Percentiles rank a stretch among this genome's conserved stretches.
Evolutionary conservation across 208 protist species (phyloP).

Genomic region (Acanthamoeba royreba): DNA sequence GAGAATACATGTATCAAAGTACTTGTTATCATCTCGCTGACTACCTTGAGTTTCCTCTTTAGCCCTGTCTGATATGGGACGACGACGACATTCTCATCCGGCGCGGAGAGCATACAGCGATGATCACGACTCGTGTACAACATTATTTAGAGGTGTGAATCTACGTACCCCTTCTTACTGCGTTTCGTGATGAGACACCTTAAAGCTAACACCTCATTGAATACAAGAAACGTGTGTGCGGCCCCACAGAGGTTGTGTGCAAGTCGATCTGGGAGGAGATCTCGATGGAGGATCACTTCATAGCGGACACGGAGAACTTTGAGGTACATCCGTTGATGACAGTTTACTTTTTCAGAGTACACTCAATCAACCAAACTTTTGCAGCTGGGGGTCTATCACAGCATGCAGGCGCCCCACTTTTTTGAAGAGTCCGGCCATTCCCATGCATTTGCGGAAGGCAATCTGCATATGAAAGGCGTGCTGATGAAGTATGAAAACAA

Average conservation of each 20-base stretch:
- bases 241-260: not conserved
- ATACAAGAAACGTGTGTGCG: not conserved
- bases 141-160: not conserved
- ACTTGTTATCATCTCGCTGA: not conserved
- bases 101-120: not conserved
- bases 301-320: constrained; percentile 22
- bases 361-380: too few relatives aligned
- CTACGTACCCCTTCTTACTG: too few relatives aligned
- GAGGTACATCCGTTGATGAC: not conserved
- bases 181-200: not conserved
- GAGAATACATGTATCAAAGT: not conserved
- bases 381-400: not conserved
- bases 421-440: constrained; percentile 9
- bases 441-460: not conserved
- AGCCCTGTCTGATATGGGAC: not conserved
- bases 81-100: not conserved
- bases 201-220: not conserved
- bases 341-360: not conserved
- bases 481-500: not conserved
- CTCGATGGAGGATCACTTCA: not conserved
- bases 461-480: not conserved
- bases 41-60: not conserved
- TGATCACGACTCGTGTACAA: not conserved
- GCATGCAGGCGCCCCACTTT: constrained; percentile 27
- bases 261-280: not conserved